phyloP scores from a whole-genome alignment of 2,329 filamentous ascomycete species.

The Colletotrichum plurivorum region DNA sequence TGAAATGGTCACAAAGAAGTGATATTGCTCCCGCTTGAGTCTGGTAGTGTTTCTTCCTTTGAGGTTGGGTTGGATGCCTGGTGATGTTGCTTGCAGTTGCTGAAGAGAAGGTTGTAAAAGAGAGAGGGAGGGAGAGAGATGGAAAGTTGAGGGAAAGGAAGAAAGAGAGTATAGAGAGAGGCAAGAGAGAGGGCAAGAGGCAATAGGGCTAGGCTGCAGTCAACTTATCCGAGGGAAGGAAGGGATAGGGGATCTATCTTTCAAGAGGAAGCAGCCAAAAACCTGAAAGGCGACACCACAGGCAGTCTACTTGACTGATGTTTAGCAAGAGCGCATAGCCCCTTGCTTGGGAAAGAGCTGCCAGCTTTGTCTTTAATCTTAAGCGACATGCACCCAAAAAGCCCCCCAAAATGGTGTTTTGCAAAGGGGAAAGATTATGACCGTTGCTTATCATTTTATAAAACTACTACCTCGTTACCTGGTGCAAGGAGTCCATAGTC shows the following conservation, averaged over 20 bases:
- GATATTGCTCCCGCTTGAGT: not conserved
- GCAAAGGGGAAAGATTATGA: constrained; percentile 15
- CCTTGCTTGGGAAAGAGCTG: not conserved
- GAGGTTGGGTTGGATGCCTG: not conserved
- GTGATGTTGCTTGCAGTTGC: not conserved
- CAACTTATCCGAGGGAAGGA: too few relatives aligned
- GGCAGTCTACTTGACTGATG: too few relatives aligned
- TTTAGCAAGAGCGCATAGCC: too few relatives aligned
- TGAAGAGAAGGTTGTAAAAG: too few relatives aligned
- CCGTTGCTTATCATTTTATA: not conserved
- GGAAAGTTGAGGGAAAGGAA: too few relatives aligned
- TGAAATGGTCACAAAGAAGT: not conserved
- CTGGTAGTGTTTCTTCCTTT: not conserved
- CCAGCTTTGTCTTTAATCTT: not conserved
- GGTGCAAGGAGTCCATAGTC: not conserved
- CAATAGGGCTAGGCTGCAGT: too few relatives aligned
- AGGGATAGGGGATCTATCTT: too few relatives aligned
- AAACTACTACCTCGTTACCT: not conserved
- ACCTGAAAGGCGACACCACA: too few relatives aligned
- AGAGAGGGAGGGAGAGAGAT: too few relatives aligned
- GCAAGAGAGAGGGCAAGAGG: too few relatives aligned
- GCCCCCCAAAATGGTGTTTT: not conserved
- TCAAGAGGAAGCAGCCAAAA: too few relatives aligned
- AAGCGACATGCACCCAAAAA: not conserved
- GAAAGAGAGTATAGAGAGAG: too few relatives aligned